Percentiles rank a stretch among this genome's conserved stretches.
phyloP scores from a whole-genome alignment of 129 eudicot species.

The Solidago caesia region DNA sequence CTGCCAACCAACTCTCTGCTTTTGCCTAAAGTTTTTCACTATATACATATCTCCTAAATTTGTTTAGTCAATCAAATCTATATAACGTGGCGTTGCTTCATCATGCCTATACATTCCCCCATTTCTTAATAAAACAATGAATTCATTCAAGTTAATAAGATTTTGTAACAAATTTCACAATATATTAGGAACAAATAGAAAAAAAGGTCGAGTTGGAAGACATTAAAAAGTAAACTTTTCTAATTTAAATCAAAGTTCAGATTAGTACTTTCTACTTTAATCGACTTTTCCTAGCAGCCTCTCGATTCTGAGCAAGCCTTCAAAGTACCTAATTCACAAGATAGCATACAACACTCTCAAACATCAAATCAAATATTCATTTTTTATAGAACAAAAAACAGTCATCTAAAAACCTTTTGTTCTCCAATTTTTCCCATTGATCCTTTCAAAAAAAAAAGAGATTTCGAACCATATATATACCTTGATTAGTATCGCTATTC shows the following conservation, averaged over 20 bases:
- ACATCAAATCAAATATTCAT: not conserved
- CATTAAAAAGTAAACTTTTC: not conserved
- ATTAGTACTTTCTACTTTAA: constrained; percentile 74
- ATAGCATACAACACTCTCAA: not conserved
- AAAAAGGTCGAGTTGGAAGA: not conserved
- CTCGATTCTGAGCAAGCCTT: constrained; percentile 96
- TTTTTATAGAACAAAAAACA: not conserved
- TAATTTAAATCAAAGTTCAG: not conserved
- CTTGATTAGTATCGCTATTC: no score
- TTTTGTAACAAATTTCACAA: no score
- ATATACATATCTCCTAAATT: constrained; percentile 80
- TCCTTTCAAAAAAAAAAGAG: constrained; percentile 28
- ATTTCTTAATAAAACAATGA: constrained; percentile 46
- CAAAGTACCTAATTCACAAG: constrained; percentile 49
- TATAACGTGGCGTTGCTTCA: constrained; percentile 95
- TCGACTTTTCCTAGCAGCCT: constrained; percentile 94
- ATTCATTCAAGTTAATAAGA: no score
- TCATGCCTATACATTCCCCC: constrained; percentile 99
- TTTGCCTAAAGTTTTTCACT: constrained; percentile 62
- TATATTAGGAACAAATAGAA: no score
- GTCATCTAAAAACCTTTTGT: constrained; percentile 58
- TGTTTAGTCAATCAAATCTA: constrained; percentile 93
- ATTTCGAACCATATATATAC: no score
- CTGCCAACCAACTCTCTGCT: constrained; percentile 97
- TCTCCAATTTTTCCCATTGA: constrained; percentile 61